Evolutionary conservation across 805 yeast genomes (phyloP), one percentile per base, ranked within the genome.

Genomic region (Schwanniomyces sp.): DNA sequence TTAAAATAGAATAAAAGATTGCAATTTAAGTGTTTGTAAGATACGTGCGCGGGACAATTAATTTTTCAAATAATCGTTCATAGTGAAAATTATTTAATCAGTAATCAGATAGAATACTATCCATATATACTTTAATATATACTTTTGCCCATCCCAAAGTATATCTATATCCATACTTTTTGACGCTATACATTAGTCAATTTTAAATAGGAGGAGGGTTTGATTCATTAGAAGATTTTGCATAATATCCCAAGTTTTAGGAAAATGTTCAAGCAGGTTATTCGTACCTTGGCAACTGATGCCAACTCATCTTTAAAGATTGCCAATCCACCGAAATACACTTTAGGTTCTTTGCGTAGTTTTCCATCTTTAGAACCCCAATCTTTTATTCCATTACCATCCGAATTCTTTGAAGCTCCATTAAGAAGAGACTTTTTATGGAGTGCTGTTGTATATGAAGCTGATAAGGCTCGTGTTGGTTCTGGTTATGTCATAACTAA

Each of bases 301-400:
- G 64, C 60, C 32, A 49, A 48, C 28, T n/a, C 27, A 11, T 18
- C 40, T 37, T 65, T 69, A 47, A 59, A 64, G 30, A 48, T 64
- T 26, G 58, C 60, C 18, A 52, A 56, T 38, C 89, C 94, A 25
- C 86, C 95, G 25, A 72, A 77, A 53, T 88, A 81, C 58, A 88
- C 91, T 0, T 72, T 92, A 50, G 82, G 95, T 9, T 79, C 96
- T 1, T 67, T 89, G 45, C 81, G 97, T 50, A 66, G 84, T 27
- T 94, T 94, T 68, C 99, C 99, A 30, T 86, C 96, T 4, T 76
- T 94, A 49, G 96, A 91, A 66, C 99, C 99, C 28, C 76, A 80
- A 45, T 66, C 81, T 8, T 78, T 88, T 56, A 78, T 87, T 50
- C 94, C 97, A 14, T 83, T 91, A 34, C 87, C 94, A 32, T 65